Conservation (phyloP, 2,329 filamentous ascomycete genomes). For the Aureobasidium sp. region DNA sequence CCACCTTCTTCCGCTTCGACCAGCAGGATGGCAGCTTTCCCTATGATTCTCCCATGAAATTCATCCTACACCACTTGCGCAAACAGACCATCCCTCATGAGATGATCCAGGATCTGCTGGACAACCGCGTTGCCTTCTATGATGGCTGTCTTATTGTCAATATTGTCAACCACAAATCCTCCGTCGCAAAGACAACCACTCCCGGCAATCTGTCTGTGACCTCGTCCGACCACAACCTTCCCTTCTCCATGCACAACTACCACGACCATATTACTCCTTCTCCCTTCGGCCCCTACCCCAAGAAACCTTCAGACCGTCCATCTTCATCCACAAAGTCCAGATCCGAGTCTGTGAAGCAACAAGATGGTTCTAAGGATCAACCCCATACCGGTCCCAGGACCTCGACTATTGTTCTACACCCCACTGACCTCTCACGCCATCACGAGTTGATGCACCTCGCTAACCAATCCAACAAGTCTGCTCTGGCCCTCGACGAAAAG, state of each 20-base stretch:
- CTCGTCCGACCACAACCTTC: slow-evolving; percentile 50
- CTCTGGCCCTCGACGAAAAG: slow-evolving; percentile 55
- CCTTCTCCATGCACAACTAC: slow-evolving; percentile 87
- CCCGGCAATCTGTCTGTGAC: slow-evolving; percentile 37
- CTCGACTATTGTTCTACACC: slow-evolving; percentile 73
- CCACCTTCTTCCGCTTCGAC: slow-evolving; percentile 84
- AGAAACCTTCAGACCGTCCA: slow-evolving; percentile 19
- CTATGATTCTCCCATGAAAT: slow-evolving; percentile 86
- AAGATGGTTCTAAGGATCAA: slow-evolving; percentile 13
- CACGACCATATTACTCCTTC: slow-evolving; percentile 87
- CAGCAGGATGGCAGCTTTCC: slow-evolving; percentile 86
- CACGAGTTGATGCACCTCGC: slow-evolving; percentile 70
- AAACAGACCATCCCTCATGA: slow-evolving; percentile 79
- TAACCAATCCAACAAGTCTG: slow-evolving; percentile 51
- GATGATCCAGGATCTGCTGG: slow-evolving; percentile 68
- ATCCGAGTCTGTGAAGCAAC: slow-evolving; percentile 38
- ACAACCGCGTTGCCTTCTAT: slow-evolving; percentile 73
- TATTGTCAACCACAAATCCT: slow-evolving; percentile 77
- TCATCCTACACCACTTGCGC: slow-evolving; percentile 69
- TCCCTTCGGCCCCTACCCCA: slow-evolving; percentile 65
- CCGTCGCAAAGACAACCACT: slow-evolving; percentile 46
- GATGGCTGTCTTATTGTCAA: slow-evolving; percentile 92
- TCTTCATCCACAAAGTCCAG: slow-evolving; percentile 37
- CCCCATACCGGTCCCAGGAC: slow-evolving; percentile 46
- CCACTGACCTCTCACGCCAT: slow-evolving; percentile 67